Conservation (phyloP, 176 grass and related monocot genomes). For the Echinochloa phyllopogon region DNA sequence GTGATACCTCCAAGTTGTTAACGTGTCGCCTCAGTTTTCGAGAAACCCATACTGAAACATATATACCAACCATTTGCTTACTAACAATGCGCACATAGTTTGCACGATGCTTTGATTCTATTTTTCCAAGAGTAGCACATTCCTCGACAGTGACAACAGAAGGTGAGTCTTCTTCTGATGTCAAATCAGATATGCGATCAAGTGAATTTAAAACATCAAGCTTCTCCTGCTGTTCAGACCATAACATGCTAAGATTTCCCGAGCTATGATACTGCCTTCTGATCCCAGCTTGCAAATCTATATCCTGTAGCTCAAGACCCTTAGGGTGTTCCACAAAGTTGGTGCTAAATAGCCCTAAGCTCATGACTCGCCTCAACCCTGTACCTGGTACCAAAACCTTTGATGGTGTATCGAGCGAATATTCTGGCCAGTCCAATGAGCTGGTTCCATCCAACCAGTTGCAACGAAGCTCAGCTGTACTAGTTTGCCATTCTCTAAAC, state of each 20-base stretch:
- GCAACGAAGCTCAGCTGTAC: not conserved
- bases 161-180: constrained; percentile 50
- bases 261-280: constrained; percentile 66
- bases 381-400: constrained; percentile 20
- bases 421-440: constrained; percentile 65
- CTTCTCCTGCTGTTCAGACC: constrained; percentile 68
- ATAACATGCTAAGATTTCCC: constrained; percentile 67
- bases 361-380: constrained; percentile 57
- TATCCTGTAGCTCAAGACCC: constrained; percentile 20
- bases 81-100: constrained; percentile 59
- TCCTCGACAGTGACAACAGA: constrained; percentile 26
- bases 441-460: constrained; percentile 14
- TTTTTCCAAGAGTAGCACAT: not conserved
- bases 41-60: constrained; percentile 72
- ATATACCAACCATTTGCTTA: constrained; percentile 82
- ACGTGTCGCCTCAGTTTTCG: constrained; percentile 53
- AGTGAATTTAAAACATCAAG: constrained; percentile 56
- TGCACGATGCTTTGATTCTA: constrained; percentile 17
- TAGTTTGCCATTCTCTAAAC: not conserved
- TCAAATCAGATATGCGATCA: constrained; percentile 49
- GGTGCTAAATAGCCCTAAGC: constrained; percentile 32
- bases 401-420: constrained; percentile 49
- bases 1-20: constrained; percentile 69
- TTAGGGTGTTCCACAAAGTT: not conserved
- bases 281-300: constrained; percentile 42